A percentile compares a stretch with the other conserved stretches of the same genome.
Conservation (phyloP, 352 stramenopile genomes). For the Phytophthora hybrid region DNA sequence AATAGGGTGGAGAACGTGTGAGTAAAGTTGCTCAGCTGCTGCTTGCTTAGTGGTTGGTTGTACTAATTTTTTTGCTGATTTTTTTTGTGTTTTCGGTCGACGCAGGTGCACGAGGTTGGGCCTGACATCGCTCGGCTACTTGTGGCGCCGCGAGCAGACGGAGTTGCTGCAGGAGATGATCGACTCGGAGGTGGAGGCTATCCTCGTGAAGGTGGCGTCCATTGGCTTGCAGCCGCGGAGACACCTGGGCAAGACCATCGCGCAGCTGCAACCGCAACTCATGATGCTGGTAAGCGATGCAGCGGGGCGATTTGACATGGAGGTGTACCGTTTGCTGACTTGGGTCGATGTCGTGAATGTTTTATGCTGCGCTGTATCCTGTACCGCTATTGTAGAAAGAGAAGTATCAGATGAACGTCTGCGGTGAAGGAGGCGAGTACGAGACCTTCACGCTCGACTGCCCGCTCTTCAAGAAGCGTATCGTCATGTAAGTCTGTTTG, state of each 20-base stretch:
- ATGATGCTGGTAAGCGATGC: conserved; percentile 68
- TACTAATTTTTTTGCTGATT: too few species aligned
- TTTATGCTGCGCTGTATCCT: conserved; percentile 2
- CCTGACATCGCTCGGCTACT: conserved; percentile 95
- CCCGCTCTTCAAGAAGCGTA: conserved; percentile 94
- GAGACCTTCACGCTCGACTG: conserved; percentile 99
- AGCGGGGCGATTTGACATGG: background rate
- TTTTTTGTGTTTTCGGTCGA: background rate
- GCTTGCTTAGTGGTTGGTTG: background rate
- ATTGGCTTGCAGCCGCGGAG: conserved; percentile 91
- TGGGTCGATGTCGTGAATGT: conserved; percentile 10
- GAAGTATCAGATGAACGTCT: conserved; percentile 98
- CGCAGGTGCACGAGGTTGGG: conserved; percentile 91
- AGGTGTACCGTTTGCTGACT: conserved; percentile 18
- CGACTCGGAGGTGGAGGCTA: conserved; percentile 92
- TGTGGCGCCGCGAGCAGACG: conserved; percentile 95
- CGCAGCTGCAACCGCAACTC: conserved; percentile 90
- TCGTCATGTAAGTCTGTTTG: conserved; percentile 80
- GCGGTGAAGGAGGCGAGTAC: conserved; percentile 99
- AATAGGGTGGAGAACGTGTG: conserved; percentile 97
- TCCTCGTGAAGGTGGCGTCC: conserved; percentile 97
- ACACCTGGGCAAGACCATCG: conserved; percentile 89
- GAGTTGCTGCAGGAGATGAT: conserved; percentile 96
- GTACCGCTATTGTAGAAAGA: conserved; percentile 70
- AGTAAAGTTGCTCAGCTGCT: conserved; percentile 23